Base-by-base conservation (phyloP, 1,139 yeast genomes). In the Debaryomyces singareniensis region DNA sequence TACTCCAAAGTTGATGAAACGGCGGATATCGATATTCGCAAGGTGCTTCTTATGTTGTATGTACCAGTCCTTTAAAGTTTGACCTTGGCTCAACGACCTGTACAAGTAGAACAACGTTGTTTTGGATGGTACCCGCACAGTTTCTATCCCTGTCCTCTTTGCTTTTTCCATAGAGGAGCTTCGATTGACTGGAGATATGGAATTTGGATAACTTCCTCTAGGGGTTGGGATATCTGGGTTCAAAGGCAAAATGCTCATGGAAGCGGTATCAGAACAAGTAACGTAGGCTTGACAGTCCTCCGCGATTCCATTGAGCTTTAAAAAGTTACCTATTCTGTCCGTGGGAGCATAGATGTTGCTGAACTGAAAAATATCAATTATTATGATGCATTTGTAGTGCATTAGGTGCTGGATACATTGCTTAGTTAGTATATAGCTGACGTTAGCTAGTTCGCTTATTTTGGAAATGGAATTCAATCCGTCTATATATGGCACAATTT, bases 331-430 rank as follows among this genome's bases (percentile, higher is more conserved):
- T 22, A 93, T 74, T 30, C 74, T 71, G 26, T 93, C 79, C 0
- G 97, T 86, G 5, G 95, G 86, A 0, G 96, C 94, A 57, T 93
- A 93, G 14, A 81, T 75, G 53, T 86, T 91, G 29, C 78, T 64
- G 53, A 87, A 93, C 48, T 89, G 96, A 53, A 93, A 91, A 13
- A 91, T 74, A 50, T 91, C 97, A 16, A 84, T 67, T 12, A 89
- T 69, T 13, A 81, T 76, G 21, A 91, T 77, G 45, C 96, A 85
- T 39, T 81, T 77, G 55, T 91, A 93, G 55, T 89, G 94, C 64
- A 89, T 73, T 33, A 93, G 63, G 56, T 91, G 97, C 52, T 86
- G 94, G 25, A 93, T 78, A 49, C 96, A 89, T 48, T 84, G 89
- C 32, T 79, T 76, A 4, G 95, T 86, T 30, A 91, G 61, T 12